Percentiles rank a stretch among this genome's conserved stretches.
Evolutionary conservation across 148 eudicot species (phyloP).

Genomic region (Agrostemma githago): DNA sequence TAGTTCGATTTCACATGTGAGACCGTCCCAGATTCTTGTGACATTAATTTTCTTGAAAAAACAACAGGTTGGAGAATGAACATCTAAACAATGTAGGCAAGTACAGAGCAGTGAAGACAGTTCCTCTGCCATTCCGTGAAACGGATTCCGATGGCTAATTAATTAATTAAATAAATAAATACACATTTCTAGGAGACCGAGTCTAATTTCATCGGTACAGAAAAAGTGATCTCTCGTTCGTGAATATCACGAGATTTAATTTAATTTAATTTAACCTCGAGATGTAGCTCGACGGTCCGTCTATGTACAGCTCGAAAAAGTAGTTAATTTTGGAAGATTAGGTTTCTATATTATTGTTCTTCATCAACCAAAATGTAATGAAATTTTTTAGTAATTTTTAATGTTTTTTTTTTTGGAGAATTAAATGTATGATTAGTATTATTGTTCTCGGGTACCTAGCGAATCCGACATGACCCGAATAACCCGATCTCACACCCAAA

Average conservation of each 20-base stretch:
- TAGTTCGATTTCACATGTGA: too few species aligned
- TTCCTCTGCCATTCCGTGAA: conserved; percentile 87
- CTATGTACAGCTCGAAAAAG: conserved; percentile 19
- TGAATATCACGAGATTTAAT: conserved; percentile 6
- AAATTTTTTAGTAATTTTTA: too few species aligned
- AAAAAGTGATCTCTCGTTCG: not conserved
- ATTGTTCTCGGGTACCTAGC: too few species aligned
- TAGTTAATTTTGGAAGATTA: conserved; percentile 6
- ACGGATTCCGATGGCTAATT: conserved; percentile 60
- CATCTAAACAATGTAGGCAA: conserved; percentile 89
- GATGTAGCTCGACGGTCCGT: conserved; percentile 13
- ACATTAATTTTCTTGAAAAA: conserved; percentile 9
- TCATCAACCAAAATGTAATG: conserved; percentile 16
- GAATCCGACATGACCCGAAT: too few species aligned
- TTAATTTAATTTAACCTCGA: not conserved
- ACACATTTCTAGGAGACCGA: conserved; percentile 9
- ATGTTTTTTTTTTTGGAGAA: not conserved
- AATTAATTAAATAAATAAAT: too few species aligned
- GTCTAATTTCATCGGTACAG: not conserved
- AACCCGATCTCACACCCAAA: too few species aligned
- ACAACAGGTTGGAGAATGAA: conserved; percentile 79
- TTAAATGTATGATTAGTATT: too few species aligned
- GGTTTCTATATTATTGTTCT: conserved; percentile 1
- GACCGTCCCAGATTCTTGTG: too few species aligned
- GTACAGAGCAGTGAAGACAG: conserved; percentile 74